Conservation (phyloP, 108 stramenopile genomes). For the Poteriospumella lacustris region DNA sequence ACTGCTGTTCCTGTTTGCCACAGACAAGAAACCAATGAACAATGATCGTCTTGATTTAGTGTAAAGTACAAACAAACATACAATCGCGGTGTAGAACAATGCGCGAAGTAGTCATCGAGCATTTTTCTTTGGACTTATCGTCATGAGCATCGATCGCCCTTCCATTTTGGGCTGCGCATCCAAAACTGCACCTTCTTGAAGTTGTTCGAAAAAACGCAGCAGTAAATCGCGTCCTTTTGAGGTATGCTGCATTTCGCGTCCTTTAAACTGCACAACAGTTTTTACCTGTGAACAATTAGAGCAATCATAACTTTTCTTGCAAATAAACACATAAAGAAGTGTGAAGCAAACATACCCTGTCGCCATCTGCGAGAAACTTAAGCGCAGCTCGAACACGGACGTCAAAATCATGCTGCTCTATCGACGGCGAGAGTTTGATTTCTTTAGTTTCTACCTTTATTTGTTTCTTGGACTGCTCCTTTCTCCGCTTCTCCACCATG, state of each 20-base stretch:
- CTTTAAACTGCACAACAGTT: background rate
- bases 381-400: constrained; percentile 73
- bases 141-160: constrained; percentile 4
- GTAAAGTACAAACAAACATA: too few relatives aligned
- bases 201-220: background rate
- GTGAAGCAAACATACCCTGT: constrained; percentile 25
- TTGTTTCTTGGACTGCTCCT: constrained; percentile 84
- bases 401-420: constrained; percentile 85
- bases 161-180: background rate
- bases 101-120: too few relatives aligned
- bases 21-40: too few relatives aligned
- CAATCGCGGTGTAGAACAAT: too few relatives aligned
- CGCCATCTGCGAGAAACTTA: constrained; percentile 54
- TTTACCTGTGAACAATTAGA: background rate
- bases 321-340: background rate
- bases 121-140: background rate
- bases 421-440: constrained; percentile 85
- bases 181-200: background rate
- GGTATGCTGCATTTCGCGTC: constrained; percentile 3
- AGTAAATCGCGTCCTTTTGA: background rate
- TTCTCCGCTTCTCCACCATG: constrained; percentile 78
- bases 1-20: too few relatives aligned
- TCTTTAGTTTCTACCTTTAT: background rate
- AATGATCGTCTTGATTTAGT: too few relatives aligned
- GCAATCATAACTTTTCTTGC: background rate